Conservation (phyloP, 306 rosid species). For the Quillaja saponaria region DNA sequence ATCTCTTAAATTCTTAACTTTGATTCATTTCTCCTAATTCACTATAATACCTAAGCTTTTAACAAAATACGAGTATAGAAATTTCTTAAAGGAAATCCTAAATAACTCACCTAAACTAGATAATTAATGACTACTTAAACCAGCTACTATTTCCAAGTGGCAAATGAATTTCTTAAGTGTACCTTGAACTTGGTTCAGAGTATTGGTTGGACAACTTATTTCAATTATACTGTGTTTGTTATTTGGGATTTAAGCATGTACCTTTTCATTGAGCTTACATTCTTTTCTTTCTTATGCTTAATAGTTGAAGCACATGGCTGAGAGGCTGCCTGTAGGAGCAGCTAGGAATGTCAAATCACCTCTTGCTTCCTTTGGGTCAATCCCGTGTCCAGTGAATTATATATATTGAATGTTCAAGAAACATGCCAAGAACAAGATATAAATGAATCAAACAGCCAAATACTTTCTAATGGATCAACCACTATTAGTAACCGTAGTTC, state of each 20-base stretch:
- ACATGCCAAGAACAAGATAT: slow-evolving; percentile 64
- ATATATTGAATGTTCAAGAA: slow-evolving; percentile 60
- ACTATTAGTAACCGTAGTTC: slow-evolving; percentile 51
- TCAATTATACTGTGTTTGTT: no score
- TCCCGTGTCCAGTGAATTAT: slow-evolving; percentile 57
- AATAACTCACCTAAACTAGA: background rate
- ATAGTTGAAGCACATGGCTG: slow-evolving; percentile 98
- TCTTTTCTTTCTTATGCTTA: slow-evolving; percentile 27
- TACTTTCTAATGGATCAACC: slow-evolving; percentile 73
- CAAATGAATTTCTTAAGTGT: background rate
- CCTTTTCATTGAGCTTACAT: slow-evolving; percentile 22
- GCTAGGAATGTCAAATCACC: slow-evolving; percentile 73
- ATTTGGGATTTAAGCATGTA: background rate
- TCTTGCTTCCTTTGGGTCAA: slow-evolving; percentile 70
- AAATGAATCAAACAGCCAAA: slow-evolving; percentile 61
- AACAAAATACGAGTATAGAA: no score
- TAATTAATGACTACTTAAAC: background rate
- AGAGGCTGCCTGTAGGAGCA: slow-evolving; percentile 91
- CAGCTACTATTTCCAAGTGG: background rate
- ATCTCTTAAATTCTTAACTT: no score
- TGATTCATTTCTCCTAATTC: no score
- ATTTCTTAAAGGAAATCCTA: no score
- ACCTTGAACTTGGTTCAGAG: background rate
- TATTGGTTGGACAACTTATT: background rate
- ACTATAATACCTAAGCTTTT: no score